Base-by-base conservation (phyloP, 1,284 basidiomycete species). In the Sanghuangporus sanghuang region DNA sequence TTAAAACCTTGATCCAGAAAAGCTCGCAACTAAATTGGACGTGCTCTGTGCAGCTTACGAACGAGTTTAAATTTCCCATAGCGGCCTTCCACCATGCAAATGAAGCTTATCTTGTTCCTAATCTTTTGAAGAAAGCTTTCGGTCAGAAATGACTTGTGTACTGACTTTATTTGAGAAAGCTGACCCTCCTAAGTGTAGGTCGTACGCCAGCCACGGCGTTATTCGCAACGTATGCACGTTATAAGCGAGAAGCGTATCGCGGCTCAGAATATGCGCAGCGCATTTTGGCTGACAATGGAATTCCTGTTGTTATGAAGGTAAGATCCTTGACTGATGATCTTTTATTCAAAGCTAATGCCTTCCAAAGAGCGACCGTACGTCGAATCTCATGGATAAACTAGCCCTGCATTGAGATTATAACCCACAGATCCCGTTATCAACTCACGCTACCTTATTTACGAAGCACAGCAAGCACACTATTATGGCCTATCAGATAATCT, bases 381-480 rank as follows among this genome's bases (percentile, higher is more conserved):
- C 18, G 21, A 35, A 3, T 23, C 12, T 9, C n/a, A 32, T 3
- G n/a, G 8, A 44, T 50, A 18, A 16, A 18, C 46, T 16, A 44
- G 46, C 27, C 27, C 27, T 44, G 48, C 38, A 12, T 3, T 38
- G 35, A 54, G 4, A 38, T 11, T 1, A 6, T 36, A 14, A 71
- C 54, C 50, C 36, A 38, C 35, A 65, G 64, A 90, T 68, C 85
- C 86, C 11, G 85, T 88, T 0, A 66, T 94, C n/a, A 87, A 96
- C 72, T 92, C 90, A 39, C 83, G 95, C 6, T 86, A 87, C 71
- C 77, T 97, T 7, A 72, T 94, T 2, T 88, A 87, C 71, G 94
- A 97, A 73, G 94, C 95, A 0, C 91, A 93, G 62, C 92, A 95
- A 72, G 93, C 91, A 1, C 87, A 95, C 70, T 90, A 90, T 72